Conservation (phyloP, 768 basidiomycete genomes). For the Boletus huronensis region DNA sequence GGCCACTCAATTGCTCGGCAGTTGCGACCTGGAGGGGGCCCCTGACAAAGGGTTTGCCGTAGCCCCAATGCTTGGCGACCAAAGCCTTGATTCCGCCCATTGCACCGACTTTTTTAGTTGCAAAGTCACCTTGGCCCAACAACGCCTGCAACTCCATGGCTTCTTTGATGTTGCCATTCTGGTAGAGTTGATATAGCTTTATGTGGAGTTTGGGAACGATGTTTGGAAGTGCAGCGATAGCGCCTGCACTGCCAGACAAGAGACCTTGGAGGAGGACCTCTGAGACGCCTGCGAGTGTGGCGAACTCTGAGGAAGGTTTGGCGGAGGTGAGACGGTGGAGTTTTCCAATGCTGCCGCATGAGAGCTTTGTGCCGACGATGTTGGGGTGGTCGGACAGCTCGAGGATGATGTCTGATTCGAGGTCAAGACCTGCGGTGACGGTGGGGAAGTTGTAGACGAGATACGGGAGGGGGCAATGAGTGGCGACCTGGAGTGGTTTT, state of each 20-base stretch:
- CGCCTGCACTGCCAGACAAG: constrained; percentile 57
- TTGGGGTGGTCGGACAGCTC: constrained; percentile 74
- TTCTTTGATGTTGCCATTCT: constrained; percentile 52
- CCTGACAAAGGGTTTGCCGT: constrained; percentile 50
- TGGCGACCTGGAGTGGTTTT: constrained; percentile 50
- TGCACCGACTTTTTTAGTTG: constrained; percentile 57
- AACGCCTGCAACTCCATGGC: constrained; percentile 60
- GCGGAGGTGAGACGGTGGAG: constrained; percentile 68
- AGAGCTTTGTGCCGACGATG: constrained; percentile 82
- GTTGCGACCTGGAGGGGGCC: constrained; percentile 46
- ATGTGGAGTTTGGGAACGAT: constrained; percentile 57
- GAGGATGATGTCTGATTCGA: constrained; percentile 75
- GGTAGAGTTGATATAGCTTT: constrained; percentile 45
- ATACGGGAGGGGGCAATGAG: constrained; percentile 62
- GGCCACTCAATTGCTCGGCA: constrained; percentile 34
- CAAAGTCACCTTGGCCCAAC: constrained; percentile 67
- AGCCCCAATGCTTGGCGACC: constrained; percentile 60
- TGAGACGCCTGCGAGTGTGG: constrained; percentile 72
- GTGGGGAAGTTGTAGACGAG: constrained; percentile 87
- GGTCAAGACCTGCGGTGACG: constrained; percentile 78
- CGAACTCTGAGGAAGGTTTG: constrained; percentile 51
- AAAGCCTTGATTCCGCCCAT: constrained; percentile 66
- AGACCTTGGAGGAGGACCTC: constrained; percentile 67
- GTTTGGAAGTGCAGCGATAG: constrained; percentile 64
- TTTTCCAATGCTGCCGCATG: constrained; percentile 83